Evolutionary conservation across 257 asterid species (phyloP), one percentile per base, ranked within the genome.

Genomic region (Cynanchum wilfordii): DNA sequence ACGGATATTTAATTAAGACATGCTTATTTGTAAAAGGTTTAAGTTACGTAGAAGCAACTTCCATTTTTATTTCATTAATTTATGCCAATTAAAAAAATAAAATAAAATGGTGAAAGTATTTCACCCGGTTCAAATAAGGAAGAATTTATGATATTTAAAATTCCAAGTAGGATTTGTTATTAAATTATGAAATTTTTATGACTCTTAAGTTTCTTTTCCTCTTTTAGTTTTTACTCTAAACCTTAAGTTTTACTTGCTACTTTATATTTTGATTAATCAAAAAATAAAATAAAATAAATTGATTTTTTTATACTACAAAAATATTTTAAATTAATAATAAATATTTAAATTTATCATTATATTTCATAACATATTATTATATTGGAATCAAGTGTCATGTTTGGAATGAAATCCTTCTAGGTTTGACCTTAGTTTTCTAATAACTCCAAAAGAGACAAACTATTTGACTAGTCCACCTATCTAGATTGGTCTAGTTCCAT

Each of bases 391-490:
- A n/a, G n/a, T n/a, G n/a, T n/a, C n/a, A n/a, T n/a, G n/a, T n/a
- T n/a, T n/a, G n/a, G n/a, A n/a, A n/a, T n/a, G n/a, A n/a, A n/a
- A n/a, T n/a, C n/a, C n/a, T n/a, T n/a, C n/a, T n/a, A n/a, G n/a
- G 33, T 30, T 30, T 30, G 66, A 60, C 66, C 11, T 5, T 10
- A 29, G 22, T 16, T 60, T 60, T 29, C 44, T 22, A 29, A 60
- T 4, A 22, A 60, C 66, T 59, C 16, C 16, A 22, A 1, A 29
- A 29, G 10, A 60, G 10, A 59, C 7, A 60, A 7, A 42, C 55
- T 4, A 22, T n/a, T 70, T 63, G 68, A 54, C 42, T 40, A 40
- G 71, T 77, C 71, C 22, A 65, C 24, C 42, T 2, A 8, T 64
- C 66, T 59, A 65, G 76, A 72, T 10, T 19, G 8, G 4, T 42